These are phyloP conservation scores for Bassia scoparia DNA, from an alignment of 148 eudicot species.

Conservation along the genomic window DNA sequence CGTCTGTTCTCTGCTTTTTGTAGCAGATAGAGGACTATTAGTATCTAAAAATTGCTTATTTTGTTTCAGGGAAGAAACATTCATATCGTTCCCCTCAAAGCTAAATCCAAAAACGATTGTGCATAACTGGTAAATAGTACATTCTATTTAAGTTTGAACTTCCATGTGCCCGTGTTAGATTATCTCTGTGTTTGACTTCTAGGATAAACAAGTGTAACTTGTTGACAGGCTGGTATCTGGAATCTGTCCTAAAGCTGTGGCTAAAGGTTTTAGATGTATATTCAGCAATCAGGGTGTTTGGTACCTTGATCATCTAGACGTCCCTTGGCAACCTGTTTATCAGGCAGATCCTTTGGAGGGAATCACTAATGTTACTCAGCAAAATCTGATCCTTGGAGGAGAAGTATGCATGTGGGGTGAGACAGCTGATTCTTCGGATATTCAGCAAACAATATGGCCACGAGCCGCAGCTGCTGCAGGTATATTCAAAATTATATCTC, in stretches of 20 bases:
- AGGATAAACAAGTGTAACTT: neutral
- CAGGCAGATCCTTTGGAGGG: slow-evolving; percentile 83
- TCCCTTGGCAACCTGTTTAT: slow-evolving; percentile 76
- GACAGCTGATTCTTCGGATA: slow-evolving; percentile 77
- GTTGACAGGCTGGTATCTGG: slow-evolving; percentile 68
- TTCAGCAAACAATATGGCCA: slow-evolving; percentile 98
- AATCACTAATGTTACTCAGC: slow-evolving; percentile 48
- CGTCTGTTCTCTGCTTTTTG: slow-evolving; percentile 1
- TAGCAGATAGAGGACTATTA: slow-evolving; percentile 5
- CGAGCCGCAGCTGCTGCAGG: slow-evolving; percentile 99
- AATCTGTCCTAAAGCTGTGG: slow-evolving; percentile 87
- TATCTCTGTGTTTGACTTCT: neutral
- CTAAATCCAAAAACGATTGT: slow-evolving; percentile 80
- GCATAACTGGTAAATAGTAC: slow-evolving; percentile 76
- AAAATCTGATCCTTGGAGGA: slow-evolving; percentile 82
- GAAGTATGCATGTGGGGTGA: slow-evolving; percentile 99
- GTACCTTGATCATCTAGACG: slow-evolving; percentile 96
- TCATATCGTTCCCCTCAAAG: slow-evolving; percentile 58
- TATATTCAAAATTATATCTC: slow-evolving; percentile 18
- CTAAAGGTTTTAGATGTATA: slow-evolving; percentile 84
- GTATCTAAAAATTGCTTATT: neutral
- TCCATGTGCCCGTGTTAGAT: neutral
- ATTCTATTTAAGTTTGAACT: neutral
- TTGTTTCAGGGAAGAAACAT: slow-evolving; percentile 88
- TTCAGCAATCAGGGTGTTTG: slow-evolving; percentile 89